Conservation (phyloP, 352 stramenopile genomes). For the Globisporangium spinosum region DNA sequence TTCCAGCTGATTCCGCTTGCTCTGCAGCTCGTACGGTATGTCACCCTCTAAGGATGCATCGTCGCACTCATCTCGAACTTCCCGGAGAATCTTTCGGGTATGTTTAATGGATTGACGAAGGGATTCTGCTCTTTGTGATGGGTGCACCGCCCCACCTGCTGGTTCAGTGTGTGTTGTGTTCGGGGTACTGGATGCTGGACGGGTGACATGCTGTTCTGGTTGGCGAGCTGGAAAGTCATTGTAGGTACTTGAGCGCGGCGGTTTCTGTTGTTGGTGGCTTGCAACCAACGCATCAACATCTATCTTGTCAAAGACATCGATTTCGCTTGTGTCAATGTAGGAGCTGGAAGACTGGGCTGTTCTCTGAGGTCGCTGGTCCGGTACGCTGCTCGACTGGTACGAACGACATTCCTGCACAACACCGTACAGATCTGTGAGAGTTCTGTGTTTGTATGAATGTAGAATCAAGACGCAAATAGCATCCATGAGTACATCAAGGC, state of each 20-base stretch:
- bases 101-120: slow-evolving; percentile 53
- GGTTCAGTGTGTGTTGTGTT: slow-evolving; percentile 10
- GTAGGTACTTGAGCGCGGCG: not conserved
- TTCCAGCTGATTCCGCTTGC: slow-evolving; percentile 48
- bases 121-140: slow-evolving; percentile 24
- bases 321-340: slow-evolving; percentile 18
- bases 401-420: not conserved
- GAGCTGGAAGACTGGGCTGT: not conserved
- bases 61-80: slow-evolving; percentile 76
- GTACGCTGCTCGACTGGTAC: not conserved
- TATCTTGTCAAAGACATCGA: slow-evolving; percentile 31
- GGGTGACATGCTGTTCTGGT: not conserved
- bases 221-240: not conserved
- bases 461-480: not conserved
- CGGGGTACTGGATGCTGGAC: not conserved
- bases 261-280: slow-evolving; percentile 35
- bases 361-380: not conserved
- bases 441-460: not conserved
- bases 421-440: not conserved
- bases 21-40: slow-evolving; percentile 47
- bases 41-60: slow-evolving; percentile 80
- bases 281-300: slow-evolving; percentile 57
- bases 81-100: slow-evolving; percentile 56
- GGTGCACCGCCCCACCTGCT: slow-evolving; percentile 16
- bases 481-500: not conserved